Evolutionary conservation across 331 rosid species (phyloP).

Genomic region (Spiraea crenata): DNA sequence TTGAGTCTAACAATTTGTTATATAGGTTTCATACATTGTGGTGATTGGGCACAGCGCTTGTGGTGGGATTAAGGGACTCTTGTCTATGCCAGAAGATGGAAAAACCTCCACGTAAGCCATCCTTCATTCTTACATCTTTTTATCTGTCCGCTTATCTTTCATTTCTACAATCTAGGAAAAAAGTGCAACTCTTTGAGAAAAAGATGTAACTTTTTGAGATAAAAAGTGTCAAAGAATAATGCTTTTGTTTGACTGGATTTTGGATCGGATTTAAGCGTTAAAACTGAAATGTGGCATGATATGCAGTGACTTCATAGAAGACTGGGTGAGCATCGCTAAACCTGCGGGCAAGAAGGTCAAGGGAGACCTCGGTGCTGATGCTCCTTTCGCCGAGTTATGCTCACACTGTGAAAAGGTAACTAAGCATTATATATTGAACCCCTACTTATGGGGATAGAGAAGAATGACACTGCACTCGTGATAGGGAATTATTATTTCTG

Average conservation of each 20-base stretch:
- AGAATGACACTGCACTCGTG: too few relatives aligned
- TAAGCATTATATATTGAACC: too few relatives aligned
- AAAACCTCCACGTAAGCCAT: constrained; percentile 53
- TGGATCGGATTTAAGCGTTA: too few relatives aligned
- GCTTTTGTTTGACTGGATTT: too few relatives aligned
- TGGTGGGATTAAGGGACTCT: constrained; percentile 95
- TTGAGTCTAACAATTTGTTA: too few relatives aligned
- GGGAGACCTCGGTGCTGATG: constrained; percentile 24
- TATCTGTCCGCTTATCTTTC: too few relatives aligned
- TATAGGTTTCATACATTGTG: constrained; percentile 70
- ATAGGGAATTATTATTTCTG: too few relatives aligned
- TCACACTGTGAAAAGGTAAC: constrained; percentile 73
- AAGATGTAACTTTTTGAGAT: too few relatives aligned
- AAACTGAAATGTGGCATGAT: background rate
- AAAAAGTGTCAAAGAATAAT: too few relatives aligned
- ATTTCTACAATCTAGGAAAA: too few relatives aligned
- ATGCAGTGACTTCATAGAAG: constrained; percentile 83
- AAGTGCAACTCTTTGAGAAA: too few relatives aligned
- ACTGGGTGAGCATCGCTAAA: constrained; percentile 71
- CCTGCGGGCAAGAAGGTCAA: constrained; percentile 81
- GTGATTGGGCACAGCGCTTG: constrained; percentile 99
- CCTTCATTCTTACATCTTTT: background rate
- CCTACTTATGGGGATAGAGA: too few relatives aligned
- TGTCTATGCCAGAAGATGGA: constrained; percentile 68
- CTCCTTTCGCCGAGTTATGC: constrained; percentile 53